Conservation (phyloP, 2,329 filamentous ascomycete genomes). For the Aschersonia sp. region DNA sequence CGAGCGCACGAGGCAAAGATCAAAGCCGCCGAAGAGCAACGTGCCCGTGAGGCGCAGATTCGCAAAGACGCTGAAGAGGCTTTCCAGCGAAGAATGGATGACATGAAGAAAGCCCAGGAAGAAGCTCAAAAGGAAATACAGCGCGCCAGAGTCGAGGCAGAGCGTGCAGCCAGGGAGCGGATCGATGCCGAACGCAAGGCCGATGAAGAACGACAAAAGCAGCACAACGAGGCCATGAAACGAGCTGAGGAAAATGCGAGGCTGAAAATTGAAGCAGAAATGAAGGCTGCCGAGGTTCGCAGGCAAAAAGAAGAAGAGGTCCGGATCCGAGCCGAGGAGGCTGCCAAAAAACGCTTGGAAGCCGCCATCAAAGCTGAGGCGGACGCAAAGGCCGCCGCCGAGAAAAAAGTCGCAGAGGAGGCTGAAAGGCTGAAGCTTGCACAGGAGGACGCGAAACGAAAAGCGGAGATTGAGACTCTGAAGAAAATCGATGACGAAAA, state of each 20-base stretch:
- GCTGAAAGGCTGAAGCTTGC: conserved; percentile 22
- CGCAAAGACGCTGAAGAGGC: conserved; percentile 31
- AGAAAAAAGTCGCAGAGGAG: conserved; percentile 25
- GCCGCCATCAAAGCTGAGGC: conserved; percentile 25
- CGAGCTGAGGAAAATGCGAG: conserved; percentile 22
- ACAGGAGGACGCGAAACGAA: conserved; percentile 22
- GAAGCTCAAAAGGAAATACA: conserved; percentile 32
- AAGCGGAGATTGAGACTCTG: conserved; percentile 22
- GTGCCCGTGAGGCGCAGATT: conserved; percentile 28
- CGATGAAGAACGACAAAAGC: conserved; percentile 28
- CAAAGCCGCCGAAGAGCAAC: conserved; percentile 29
- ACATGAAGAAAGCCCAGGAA: conserved; percentile 25
- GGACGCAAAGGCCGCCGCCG: conserved; percentile 27
- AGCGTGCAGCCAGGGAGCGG: conserved; percentile 26
- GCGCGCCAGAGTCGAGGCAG: conserved; percentile 29
- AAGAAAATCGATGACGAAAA: conserved; percentile 24
- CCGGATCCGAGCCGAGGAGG: conserved; percentile 29
- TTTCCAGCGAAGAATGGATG: conserved; percentile 25
- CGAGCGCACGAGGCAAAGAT: conserved; percentile 29
- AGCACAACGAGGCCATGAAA: conserved; percentile 19
- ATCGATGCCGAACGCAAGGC: conserved; percentile 28
- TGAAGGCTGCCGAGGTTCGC: conserved; percentile 28
- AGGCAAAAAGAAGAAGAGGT: conserved; percentile 24
- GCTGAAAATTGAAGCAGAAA: conserved; percentile 23
- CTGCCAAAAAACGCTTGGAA: conserved; percentile 25